Percentiles rank a stretch among this genome's conserved stretches.
phyloP scores from a whole-genome alignment of 495 filamentous ascomycete genomes.

The Chlorociboria aeruginascens region DNA sequence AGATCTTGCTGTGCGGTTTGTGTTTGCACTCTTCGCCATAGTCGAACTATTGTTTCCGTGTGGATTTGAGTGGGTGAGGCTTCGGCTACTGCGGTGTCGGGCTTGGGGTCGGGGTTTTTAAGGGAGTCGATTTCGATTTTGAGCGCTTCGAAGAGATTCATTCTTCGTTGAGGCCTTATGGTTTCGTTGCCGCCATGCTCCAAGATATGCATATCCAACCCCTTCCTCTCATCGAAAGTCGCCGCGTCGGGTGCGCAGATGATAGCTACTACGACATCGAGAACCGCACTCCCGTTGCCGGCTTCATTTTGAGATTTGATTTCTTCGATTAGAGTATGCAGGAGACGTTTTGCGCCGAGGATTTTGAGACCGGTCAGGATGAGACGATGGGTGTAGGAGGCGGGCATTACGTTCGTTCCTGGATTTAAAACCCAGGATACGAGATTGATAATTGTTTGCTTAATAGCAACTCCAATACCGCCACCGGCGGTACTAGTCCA shows the following conservation, averaged over 20 bases:
- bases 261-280: constrained; percentile 64
- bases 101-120: constrained; percentile 42
- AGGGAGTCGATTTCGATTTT: constrained; percentile 50
- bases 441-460: constrained; percentile 54
- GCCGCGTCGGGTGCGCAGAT: constrained; percentile 57
- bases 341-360: constrained; percentile 51
- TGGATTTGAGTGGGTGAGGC: constrained; percentile 32
- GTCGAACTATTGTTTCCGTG: constrained; percentile 63
- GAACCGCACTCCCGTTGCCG: constrained; percentile 46
- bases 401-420: constrained; percentile 51
- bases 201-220: neutral
- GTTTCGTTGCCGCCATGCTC: constrained; percentile 4
- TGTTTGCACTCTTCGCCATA: constrained; percentile 63
- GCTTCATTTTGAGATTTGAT: constrained; percentile 31
- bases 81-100: too few species aligned
- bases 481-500: constrained; percentile 55
- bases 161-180: constrained; percentile 27
- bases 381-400: constrained; percentile 70
- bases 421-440: constrained; percentile 60
- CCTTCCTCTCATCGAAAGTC: constrained; percentile 19
- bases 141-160: constrained; percentile 61
- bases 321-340: constrained; percentile 57
- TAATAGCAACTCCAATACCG: constrained; percentile 49
- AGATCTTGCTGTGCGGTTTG: constrained; percentile 21
- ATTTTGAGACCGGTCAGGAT: constrained; percentile 53